phyloP scores from a whole-genome alignment of 306 rosid species.

The Arachis hypogaea region DNA sequence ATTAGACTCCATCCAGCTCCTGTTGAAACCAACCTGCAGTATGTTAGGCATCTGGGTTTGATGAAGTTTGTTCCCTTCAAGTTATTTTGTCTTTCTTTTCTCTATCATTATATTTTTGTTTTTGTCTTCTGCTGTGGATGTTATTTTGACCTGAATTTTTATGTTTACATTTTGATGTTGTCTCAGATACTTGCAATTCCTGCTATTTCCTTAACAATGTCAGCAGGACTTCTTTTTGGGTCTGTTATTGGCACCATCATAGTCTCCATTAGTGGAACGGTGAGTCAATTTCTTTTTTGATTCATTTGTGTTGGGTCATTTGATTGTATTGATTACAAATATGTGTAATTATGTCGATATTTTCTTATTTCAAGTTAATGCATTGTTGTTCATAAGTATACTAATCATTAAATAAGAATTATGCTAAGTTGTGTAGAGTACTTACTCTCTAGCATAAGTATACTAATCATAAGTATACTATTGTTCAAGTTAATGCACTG shows the following conservation, averaged over 20 bases:
- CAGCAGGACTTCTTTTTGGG: constrained; percentile 97
- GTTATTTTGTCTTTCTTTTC: background rate
- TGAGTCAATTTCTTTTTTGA: constrained; percentile 42
- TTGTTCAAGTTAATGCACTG: too few species aligned
- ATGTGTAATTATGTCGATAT: background rate
- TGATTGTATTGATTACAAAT: constrained; percentile 1
- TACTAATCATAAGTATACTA: too few species aligned
- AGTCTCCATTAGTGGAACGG: constrained; percentile 95
- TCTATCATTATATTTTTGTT: too few species aligned
- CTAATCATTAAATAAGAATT: background rate
- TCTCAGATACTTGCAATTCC: constrained; percentile 92
- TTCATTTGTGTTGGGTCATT: constrained; percentile 3
- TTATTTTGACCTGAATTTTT: constrained; percentile 37
- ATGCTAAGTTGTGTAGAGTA: background rate
- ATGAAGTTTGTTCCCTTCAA: background rate
- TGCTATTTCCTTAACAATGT: constrained; percentile 91
- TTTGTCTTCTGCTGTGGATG: background rate
- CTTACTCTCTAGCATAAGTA: background rate
- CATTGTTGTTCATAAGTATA: background rate
- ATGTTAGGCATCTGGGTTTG: constrained; percentile 3
- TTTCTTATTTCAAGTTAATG: background rate
- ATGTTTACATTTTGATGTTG: constrained; percentile 25
- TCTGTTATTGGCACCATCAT: constrained; percentile 76
- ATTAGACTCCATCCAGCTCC: background rate
- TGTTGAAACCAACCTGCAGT: constrained; percentile 21